Evolutionary conservation across 164 flowering plant species (phyloP).

Genomic region (Magnolia changhungtana): DNA sequence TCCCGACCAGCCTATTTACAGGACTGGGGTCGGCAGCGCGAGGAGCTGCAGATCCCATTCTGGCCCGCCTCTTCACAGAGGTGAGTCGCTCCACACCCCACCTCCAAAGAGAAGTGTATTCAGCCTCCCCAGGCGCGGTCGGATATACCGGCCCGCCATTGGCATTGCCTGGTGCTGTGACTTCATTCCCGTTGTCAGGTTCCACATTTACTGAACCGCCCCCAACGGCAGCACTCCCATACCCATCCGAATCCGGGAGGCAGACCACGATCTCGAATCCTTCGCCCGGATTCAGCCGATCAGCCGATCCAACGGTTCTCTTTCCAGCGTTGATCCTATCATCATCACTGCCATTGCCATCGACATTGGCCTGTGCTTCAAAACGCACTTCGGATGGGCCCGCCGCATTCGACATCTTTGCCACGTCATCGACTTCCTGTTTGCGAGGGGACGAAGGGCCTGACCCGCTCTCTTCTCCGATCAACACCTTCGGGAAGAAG

Average conservation of each 20-base stretch:
- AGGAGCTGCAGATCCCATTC: neutral
- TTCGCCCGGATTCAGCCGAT: neutral
- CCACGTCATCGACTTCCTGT: constrained; percentile 22
- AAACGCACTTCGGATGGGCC: neutral
- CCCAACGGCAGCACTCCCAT: neutral
- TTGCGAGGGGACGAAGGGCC: constrained; percentile 2
- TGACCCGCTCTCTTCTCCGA: neutral
- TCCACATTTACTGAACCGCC: neutral
- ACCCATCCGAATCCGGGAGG: constrained; percentile 6
- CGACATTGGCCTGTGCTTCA: no score
- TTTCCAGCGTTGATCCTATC: no score
- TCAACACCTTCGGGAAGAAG: constrained; percentile 13
- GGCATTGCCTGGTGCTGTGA: neutral
- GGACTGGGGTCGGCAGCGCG: neutral
- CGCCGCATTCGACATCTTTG: no score
- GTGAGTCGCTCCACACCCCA: no score
- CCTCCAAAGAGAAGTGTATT: no score
- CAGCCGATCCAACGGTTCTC: no score
- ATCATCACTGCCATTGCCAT: no score
- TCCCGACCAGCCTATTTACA: neutral
- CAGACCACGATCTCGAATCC: neutral
- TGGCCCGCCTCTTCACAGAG: neutral
- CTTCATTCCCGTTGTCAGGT: neutral
- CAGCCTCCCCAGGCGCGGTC: neutral
- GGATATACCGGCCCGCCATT: neutral